Evolutionary conservation across 2,329 filamentous ascomycete genomes (phyloP).

Genomic region (Catunica adiposa): DNA sequence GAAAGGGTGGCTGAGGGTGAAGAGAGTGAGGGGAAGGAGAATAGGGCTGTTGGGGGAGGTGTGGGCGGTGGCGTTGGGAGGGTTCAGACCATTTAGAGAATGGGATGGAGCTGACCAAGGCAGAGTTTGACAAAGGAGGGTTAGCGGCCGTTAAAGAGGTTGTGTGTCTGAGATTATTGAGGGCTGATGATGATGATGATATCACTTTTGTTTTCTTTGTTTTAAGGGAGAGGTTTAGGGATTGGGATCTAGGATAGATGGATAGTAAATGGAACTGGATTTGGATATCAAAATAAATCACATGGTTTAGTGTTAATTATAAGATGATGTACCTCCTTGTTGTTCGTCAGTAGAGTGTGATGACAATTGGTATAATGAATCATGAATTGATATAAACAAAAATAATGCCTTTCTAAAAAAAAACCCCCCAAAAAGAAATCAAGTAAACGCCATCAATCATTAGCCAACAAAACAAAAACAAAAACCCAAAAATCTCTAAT

Average conservation of each 20-base stretch:
- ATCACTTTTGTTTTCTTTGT: too few species aligned
- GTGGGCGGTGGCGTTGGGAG: not conserved
- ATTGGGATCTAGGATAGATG: too few species aligned
- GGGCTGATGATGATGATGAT: too few species aligned
- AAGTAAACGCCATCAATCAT: not conserved
- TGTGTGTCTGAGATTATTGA: too few species aligned
- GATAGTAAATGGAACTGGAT: too few species aligned
- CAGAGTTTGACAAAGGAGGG: too few species aligned
- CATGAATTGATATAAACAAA: not conserved
- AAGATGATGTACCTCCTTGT: too few species aligned
- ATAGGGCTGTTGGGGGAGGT: not conserved
- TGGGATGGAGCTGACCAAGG: not conserved
- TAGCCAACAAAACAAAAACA: not conserved
- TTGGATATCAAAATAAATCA: too few species aligned
- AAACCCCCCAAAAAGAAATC: constrained; percentile 2
- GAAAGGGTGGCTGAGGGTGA: not conserved
- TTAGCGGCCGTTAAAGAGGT: too few species aligned
- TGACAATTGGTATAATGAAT: not conserved
- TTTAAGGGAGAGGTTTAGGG: too few species aligned
- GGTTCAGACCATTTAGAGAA: constrained; percentile 9
- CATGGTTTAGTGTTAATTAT: too few species aligned
- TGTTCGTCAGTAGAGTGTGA: too few species aligned
- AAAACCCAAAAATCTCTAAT: not conserved
- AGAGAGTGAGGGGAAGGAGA: constrained; percentile 1
- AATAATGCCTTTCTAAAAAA: not conserved